These are phyloP conservation scores for Udeniomyces megalosporus DNA, from an alignment of 768 basidiomycete species.

Conservation along the genomic window DNA sequence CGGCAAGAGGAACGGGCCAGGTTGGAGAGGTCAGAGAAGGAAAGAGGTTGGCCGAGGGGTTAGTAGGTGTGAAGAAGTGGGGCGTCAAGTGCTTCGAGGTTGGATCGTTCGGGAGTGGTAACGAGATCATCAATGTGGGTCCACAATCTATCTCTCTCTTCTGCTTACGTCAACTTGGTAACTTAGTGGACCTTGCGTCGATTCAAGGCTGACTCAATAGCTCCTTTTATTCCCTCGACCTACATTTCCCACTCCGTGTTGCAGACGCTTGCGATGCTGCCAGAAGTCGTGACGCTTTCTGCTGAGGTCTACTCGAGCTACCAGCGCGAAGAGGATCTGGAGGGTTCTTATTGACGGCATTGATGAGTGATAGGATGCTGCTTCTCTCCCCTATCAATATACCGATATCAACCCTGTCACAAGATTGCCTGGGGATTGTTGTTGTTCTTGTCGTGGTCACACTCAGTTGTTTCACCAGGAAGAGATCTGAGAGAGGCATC, in stretches of 20 bases:
- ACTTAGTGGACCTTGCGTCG: neutral
- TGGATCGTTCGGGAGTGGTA: conserved; percentile 42
- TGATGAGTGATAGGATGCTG: too few species aligned
- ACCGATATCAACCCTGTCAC: too few species aligned
- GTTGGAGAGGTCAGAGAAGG: neutral
- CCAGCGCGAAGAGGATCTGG: neutral
- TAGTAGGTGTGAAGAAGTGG: conserved; percentile 70
- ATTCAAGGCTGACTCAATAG: too few species aligned
- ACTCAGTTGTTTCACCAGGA: too few species aligned
- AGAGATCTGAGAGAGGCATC: too few species aligned
- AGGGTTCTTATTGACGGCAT: too few species aligned
- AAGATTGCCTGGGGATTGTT: too few species aligned
- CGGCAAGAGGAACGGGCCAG: conserved; percentile 24
- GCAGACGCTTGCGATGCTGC: conserved; percentile 6
- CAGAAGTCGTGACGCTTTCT: neutral
- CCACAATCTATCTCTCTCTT: neutral
- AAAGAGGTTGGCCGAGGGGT: conserved; percentile 56
- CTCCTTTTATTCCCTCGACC: too few species aligned
- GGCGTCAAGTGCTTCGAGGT: conserved; percentile 49
- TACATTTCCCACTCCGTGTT: too few species aligned
- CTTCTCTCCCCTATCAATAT: too few species aligned
- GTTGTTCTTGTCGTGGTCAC: too few species aligned
- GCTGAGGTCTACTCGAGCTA: conserved; percentile 8
- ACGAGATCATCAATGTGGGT: conserved; percentile 59
- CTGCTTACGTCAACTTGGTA: neutral